Evolutionary conservation across 2,329 filamentous ascomycete genomes (phyloP).

Genomic region (Botryotinia calthae): DNA sequence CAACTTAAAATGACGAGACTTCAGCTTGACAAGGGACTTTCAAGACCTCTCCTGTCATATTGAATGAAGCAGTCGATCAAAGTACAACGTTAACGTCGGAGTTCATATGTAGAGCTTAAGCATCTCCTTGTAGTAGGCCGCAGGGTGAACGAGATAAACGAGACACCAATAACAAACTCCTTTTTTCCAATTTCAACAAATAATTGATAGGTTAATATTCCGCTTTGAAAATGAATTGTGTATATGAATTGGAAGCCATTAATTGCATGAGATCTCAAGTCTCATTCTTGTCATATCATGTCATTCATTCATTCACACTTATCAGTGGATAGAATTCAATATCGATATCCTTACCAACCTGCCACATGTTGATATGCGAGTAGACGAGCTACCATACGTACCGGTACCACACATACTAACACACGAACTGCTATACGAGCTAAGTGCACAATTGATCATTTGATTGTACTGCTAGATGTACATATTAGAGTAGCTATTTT

Average conservation of each 20-base stretch:
- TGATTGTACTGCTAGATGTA: neutral
- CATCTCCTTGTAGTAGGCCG: neutral
- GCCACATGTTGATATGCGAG: neutral
- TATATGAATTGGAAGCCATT: neutral
- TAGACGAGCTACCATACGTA: neutral
- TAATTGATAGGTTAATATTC: neutral
- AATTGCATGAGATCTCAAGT: neutral
- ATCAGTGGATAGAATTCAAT: neutral
- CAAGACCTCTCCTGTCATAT: neutral
- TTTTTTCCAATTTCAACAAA: neutral
- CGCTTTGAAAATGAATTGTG: neutral
- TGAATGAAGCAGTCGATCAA: neutral
- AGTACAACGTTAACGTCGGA: neutral
- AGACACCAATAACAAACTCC: neutral
- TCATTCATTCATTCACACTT: neutral
- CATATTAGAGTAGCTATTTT: neutral
- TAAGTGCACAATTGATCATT: neutral
- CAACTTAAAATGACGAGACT: constrained; percentile 11
- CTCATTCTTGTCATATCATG: neutral
- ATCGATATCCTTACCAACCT: neutral
- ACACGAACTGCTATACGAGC: neutral
- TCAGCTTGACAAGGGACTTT: neutral
- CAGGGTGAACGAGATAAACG: neutral
- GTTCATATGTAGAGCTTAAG: neutral
- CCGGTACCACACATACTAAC: neutral